Evolutionary conservation across 1,139 yeast genomes (phyloP), one percentile per base, ranked within the genome.

Genomic region (Blastobotrys buckinghamii): DNA sequence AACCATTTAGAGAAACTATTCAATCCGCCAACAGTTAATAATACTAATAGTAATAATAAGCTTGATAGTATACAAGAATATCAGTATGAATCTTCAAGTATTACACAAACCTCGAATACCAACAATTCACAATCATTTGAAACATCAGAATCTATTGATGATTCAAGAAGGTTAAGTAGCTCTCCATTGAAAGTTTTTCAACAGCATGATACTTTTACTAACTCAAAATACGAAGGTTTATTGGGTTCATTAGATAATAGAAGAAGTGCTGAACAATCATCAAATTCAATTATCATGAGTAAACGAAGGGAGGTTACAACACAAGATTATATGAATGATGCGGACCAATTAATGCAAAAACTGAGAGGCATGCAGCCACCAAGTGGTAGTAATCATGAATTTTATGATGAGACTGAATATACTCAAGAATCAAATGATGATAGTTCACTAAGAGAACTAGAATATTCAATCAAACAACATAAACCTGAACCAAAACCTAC

Each of bases 141-240:
- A 20, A 43, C 47, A 5, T 26, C 42, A 13, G 42, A 43, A 15
- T 27, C 37, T n/a, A 12, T 42, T 8, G 45, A 48, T 37, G 50
- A 43, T n/a, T 45, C 48, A 26, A 32, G 48, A 22, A 32, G 43
- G 9, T 26, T 45, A 32, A 49, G 55, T 1, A 50, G 54, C 15
- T 53, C 61, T 1, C 62, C 62, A 8, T 42, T 61, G 15, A 59
- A 59, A 40, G 51, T 61, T 10, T 60, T 61, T 43, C 58, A 58
- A 35, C 48, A 51, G 24, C 56, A 54, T 34, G 62, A 61, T 43
- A 60, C 66, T 1, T 60, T 58, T 39, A 62, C 66, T 9, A 56
- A 56, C 24, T 53, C 57, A 7, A 50, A 54, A 22, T 51, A 60
- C 24, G 62, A 62, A 8, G 59, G 58, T 9, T 47, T 59, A 12